Evolutionary conservation across 345 rosid species (phyloP).

Genomic region (Moricandia moricandioides): DNA sequence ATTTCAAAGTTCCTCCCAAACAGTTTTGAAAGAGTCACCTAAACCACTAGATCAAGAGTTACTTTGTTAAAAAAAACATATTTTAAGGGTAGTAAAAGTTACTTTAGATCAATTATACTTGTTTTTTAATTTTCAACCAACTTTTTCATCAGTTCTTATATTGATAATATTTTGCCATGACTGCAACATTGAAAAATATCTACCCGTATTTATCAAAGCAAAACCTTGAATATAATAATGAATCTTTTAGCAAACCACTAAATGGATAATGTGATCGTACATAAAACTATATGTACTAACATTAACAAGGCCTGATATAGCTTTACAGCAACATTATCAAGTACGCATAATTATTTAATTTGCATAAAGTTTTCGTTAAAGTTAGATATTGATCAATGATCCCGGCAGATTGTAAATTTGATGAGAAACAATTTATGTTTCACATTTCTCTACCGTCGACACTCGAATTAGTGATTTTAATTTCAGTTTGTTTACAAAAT

Average conservation of each 20-base stretch:
- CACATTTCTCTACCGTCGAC: not conserved
- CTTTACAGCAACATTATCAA: not conserved
- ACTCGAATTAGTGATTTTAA: not conserved
- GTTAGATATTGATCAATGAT: not conserved
- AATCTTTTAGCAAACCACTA: not conserved
- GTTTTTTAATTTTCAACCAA: not conserved
- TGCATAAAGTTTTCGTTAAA: not conserved
- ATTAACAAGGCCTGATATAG: not conserved
- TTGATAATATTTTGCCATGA: not conserved
- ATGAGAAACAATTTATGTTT: not conserved
- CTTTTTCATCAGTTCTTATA: slow-evolving; percentile 9
- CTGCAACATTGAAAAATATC: not conserved
- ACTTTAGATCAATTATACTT: not conserved
- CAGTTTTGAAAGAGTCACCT: not conserved
- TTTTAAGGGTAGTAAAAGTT: not conserved
- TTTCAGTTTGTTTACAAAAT: not conserved
- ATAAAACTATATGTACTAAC: not conserved
- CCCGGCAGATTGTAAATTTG: not conserved
- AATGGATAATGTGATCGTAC: not conserved
- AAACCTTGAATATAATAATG: not conserved
- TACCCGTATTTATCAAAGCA: not conserved
- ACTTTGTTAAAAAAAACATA: too few species aligned
- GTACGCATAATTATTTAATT: not conserved
- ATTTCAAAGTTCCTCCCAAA: not conserved
- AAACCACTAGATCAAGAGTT: not conserved